Conservation (phyloP, 768 basidiomycete species). For the Tulasnella sp. region DNA sequence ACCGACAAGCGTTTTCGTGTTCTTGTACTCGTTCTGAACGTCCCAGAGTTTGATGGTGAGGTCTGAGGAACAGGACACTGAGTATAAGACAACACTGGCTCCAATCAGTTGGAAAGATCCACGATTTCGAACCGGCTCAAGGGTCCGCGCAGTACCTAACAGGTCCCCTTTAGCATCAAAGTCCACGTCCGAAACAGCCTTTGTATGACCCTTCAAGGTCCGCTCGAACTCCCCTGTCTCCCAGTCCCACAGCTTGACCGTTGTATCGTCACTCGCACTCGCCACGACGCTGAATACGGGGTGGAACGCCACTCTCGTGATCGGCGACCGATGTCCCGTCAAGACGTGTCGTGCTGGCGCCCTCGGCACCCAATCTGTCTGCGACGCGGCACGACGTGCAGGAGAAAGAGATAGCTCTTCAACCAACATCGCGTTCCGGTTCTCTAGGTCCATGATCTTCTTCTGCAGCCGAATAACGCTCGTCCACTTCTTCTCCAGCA, state of each 20-base stretch:
- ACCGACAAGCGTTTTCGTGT: constrained; percentile 72
- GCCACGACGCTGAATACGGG: constrained; percentile 74
- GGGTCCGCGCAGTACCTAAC: constrained; percentile 38
- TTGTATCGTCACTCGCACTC: constrained; percentile 80
- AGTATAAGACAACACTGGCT: constrained; percentile 3
- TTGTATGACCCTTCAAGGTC: constrained; percentile 86
- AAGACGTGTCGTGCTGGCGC: constrained; percentile 68
- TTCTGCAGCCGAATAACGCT: constrained; percentile 91
- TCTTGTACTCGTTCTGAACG: constrained; percentile 80
- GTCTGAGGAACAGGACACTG: constrained; percentile 71
- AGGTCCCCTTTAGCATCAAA: constrained; percentile 78
- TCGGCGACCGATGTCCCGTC: constrained; percentile 64
- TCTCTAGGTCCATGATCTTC: constrained; percentile 97
- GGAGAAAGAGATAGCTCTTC: constrained; percentile 55
- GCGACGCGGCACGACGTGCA: constrained; percentile 34
- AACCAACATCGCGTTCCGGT: constrained; percentile 59
- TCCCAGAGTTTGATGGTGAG: constrained; percentile 91
- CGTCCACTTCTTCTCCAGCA: constrained; percentile 97
- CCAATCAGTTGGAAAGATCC: not conserved
- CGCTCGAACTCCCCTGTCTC: constrained; percentile 88
- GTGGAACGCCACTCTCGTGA: constrained; percentile 76
- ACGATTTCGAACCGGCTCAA: not conserved
- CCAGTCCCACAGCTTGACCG: constrained; percentile 94
- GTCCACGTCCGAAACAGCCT: constrained; percentile 75
- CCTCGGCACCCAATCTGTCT: constrained; percentile 74